These are phyloP conservation scores for Infundibulicybe gibba DNA, from an alignment of 768 basidiomycete species.

Conservation along the genomic window DNA sequence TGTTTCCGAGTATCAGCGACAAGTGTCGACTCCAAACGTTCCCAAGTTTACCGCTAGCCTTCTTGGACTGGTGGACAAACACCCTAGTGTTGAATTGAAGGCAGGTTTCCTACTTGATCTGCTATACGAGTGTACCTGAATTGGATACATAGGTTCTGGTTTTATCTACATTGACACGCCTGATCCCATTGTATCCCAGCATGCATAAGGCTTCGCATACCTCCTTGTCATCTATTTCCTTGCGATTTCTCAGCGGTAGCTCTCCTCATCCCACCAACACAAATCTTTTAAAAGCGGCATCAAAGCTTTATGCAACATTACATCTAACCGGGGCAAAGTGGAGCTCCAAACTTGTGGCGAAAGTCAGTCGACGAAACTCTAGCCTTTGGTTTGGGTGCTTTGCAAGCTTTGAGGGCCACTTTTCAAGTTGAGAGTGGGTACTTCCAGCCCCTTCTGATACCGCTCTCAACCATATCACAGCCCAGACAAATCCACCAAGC, in stretches of 20 bases:
- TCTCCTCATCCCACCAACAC: slow-evolving; percentile 35
- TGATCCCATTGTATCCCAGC: slow-evolving; percentile 66
- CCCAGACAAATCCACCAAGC: slow-evolving; percentile 6
- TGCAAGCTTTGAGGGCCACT: slow-evolving; percentile 55
- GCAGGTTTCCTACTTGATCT: slow-evolving; percentile 28
- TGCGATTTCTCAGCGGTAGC: slow-evolving; percentile 56
- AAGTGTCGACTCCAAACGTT: slow-evolving; percentile 67
- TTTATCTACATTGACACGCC: slow-evolving; percentile 44
- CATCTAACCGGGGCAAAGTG: slow-evolving; percentile 76
- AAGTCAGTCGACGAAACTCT: slow-evolving; percentile 72
- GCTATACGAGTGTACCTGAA: not conserved
- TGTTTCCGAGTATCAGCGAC: slow-evolving; percentile 79
- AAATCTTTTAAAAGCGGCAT: slow-evolving; percentile 42
- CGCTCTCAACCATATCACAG: not conserved
- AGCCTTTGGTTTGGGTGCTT: slow-evolving; percentile 60
- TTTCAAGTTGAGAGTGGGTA: slow-evolving; percentile 25
- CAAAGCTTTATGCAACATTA: slow-evolving; percentile 56
- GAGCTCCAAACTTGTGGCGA: slow-evolving; percentile 67
- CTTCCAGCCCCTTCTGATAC: not conserved
- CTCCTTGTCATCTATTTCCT: slow-evolving; percentile 47
- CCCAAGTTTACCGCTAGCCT: slow-evolving; percentile 66
- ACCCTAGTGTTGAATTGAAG: slow-evolving; percentile 47
- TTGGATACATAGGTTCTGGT: slow-evolving; percentile 32
- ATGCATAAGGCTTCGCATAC: slow-evolving; percentile 54
- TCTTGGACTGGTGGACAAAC: slow-evolving; percentile 51